Conservation (phyloP, 2,329 filamentous ascomycete species). For the Penicillium italicum region DNA sequence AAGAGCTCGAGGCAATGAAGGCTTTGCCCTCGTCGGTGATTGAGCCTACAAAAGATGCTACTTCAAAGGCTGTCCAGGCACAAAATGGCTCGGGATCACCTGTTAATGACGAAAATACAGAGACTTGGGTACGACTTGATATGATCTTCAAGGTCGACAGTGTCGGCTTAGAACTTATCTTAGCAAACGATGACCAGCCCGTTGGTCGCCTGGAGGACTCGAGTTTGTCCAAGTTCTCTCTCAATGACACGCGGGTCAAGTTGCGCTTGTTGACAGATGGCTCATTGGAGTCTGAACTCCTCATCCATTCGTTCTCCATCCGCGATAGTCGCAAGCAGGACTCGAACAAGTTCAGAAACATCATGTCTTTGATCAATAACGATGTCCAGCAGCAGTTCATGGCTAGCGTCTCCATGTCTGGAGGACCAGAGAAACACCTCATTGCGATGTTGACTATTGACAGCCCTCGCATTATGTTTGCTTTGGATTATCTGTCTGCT, state of each 20-base stretch:
- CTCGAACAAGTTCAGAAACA: slow-evolving; percentile 93
- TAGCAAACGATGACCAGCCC: slow-evolving; percentile 70
- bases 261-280: slow-evolving; percentile 88
- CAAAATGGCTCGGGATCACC: slow-evolving; percentile 49
- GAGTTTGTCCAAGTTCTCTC: slow-evolving; percentile 87
- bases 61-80: slow-evolving; percentile 51
- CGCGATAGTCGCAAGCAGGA: slow-evolving; percentile 84
- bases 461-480: slow-evolving; percentile 90
- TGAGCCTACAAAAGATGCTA: slow-evolving; percentile 48
- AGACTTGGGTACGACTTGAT: slow-evolving; percentile 90
- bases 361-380: slow-evolving; percentile 96
- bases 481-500: slow-evolving; percentile 90
- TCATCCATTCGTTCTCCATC: slow-evolving; percentile 93
- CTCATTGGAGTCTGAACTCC: slow-evolving; percentile 84
- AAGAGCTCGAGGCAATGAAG: slow-evolving; percentile 68
- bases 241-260: slow-evolving; percentile 90
- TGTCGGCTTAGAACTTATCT: slow-evolving; percentile 81
- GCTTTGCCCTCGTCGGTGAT: slow-evolving; percentile 62
- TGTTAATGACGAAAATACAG: slow-evolving; percentile 55
- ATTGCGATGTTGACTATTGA: slow-evolving; percentile 93
- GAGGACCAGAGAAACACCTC: slow-evolving; percentile 72
- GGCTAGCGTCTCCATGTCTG: slow-evolving; percentile 91
- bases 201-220: slow-evolving; percentile 73
- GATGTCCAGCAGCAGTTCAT: slow-evolving; percentile 93
- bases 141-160: slow-evolving; percentile 85